phyloP scores from a whole-genome alignment of 2,329 filamentous ascomycete genomes.

The Pyricularia sp. region DNA sequence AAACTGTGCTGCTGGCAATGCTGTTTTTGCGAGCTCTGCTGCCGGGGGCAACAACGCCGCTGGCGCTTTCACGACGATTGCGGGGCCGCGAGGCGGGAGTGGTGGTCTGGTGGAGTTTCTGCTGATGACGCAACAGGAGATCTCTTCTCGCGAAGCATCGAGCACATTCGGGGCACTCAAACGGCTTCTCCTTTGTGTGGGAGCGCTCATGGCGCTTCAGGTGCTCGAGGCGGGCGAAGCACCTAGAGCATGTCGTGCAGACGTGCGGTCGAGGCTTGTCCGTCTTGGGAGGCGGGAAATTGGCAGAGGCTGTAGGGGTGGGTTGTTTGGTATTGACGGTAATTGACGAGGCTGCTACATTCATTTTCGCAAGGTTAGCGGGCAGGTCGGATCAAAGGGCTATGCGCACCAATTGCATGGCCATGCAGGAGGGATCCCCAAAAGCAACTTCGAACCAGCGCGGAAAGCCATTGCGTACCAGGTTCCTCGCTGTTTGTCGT shows the following conservation, averaged over 20 bases:
- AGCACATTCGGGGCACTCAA: constrained; percentile 89
- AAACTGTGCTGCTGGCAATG: constrained; percentile 45
- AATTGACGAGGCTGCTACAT: constrained; percentile 30
- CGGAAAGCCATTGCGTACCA: background rate
- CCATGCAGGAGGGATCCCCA: background rate
- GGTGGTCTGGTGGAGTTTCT: constrained; percentile 92
- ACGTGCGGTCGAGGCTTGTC: constrained; percentile 95
- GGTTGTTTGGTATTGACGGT: constrained; percentile 34
- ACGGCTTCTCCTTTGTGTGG: constrained; percentile 98
- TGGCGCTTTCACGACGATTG: constrained; percentile 81
- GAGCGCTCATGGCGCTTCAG: constrained; percentile 94
- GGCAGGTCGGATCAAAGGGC: background rate
- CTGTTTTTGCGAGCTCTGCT: constrained; percentile 87
- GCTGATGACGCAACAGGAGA: constrained; percentile 84
- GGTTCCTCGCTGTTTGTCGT: background rate
- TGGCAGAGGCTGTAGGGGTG: constrained; percentile 20
- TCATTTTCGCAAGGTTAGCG: background rate
- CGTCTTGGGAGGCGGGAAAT: constrained; percentile 76
- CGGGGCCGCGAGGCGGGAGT: constrained; percentile 77
- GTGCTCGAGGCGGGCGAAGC: constrained; percentile 90
- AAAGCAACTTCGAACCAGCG: background rate
- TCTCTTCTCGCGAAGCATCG: constrained; percentile 92
- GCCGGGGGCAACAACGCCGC: constrained; percentile 50
- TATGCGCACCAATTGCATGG: background rate
- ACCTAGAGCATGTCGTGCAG: constrained; percentile 80